Percentiles rank a stretch among this genome's conserved stretches.
phyloP scores from a whole-genome alignment of 179 eudicot genomes.

The Patellifolia procumbens region DNA sequence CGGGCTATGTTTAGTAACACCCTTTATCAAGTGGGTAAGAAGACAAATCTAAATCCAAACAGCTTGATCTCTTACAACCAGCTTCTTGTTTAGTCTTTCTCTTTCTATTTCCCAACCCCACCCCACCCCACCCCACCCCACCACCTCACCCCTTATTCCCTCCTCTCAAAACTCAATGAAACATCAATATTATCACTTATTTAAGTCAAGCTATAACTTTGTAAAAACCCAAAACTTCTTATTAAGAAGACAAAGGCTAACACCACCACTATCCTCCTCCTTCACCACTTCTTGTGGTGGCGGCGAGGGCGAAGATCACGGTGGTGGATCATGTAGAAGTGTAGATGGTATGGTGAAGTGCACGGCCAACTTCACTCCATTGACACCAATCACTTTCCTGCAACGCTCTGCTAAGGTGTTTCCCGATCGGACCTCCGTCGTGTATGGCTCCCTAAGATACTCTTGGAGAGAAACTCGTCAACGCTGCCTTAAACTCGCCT shows the following conservation, averaged over 20 bases:
- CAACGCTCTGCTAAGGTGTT: slow-evolving; percentile 67
- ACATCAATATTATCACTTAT: neutral
- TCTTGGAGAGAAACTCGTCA: slow-evolving; percentile 61
- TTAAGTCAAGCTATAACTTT: neutral
- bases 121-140: too few relatives aligned
- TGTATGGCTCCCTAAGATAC: slow-evolving; percentile 32
- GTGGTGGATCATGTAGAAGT: slow-evolving; percentile 1
- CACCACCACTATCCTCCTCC: neutral
- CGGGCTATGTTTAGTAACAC: too few relatives aligned
- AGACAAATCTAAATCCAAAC: too few relatives aligned
- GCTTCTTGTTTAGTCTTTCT: too few relatives aligned
- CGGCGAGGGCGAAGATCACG: too few relatives aligned
- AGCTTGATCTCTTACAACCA: too few relatives aligned
- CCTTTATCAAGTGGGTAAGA: too few relatives aligned
- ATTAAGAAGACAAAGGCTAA: too few relatives aligned
- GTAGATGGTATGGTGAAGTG: slow-evolving; percentile 54
- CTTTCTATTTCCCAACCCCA: too few relatives aligned
- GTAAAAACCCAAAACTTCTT: neutral
- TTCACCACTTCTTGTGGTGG: neutral
- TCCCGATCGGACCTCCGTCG: slow-evolving; percentile 52
- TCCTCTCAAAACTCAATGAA: slow-evolving; percentile 13
- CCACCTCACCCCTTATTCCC: too few relatives aligned
- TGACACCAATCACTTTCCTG: slow-evolving; percentile 67
- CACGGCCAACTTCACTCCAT: slow-evolving; percentile 59
- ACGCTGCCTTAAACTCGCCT: slow-evolving; percentile 56